Conservation (phyloP, 352 stramenopile genomes). For the Pythium brassicae region DNA sequence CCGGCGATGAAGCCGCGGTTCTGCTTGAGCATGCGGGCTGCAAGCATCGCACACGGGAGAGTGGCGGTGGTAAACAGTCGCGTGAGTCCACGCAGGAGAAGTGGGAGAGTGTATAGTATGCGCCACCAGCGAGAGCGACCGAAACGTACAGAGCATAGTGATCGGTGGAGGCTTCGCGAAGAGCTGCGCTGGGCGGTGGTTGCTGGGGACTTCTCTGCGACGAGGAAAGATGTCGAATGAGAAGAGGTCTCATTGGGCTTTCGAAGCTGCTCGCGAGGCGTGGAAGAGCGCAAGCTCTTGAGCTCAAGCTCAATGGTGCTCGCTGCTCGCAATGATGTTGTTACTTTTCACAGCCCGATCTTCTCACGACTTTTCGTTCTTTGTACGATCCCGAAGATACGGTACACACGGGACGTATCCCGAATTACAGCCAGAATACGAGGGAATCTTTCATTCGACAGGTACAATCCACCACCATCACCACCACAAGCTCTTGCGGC, state of each 20-base stretch:
- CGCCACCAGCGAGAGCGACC: not conserved
- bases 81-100: not conserved
- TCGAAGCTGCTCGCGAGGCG: not conserved
- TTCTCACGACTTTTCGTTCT: constrained; percentile 3
- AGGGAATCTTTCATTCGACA: too few relatives aligned
- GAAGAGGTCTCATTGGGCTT: not conserved
- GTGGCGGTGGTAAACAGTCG: not conserved
- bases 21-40: constrained; percentile 46
- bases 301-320: too few relatives aligned
- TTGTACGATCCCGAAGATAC: not conserved
- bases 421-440: not conserved
- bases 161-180: not conserved
- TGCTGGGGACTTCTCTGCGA: constrained; percentile 6
- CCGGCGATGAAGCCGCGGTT: constrained; percentile 55
- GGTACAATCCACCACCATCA: too few relatives aligned
- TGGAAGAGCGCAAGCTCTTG: not conserved
- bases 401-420: not conserved
- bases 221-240: constrained; percentile 22
- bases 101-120: too few relatives aligned
- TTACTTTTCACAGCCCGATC: not conserved
- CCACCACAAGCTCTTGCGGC: too few relatives aligned
- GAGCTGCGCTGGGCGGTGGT: not conserved
- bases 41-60: not conserved
- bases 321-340: too few relatives aligned
- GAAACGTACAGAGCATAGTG: constrained; percentile 29